phyloP scores from a whole-genome alignment of 306 rosid genomes.

The Prunus davidiana region DNA sequence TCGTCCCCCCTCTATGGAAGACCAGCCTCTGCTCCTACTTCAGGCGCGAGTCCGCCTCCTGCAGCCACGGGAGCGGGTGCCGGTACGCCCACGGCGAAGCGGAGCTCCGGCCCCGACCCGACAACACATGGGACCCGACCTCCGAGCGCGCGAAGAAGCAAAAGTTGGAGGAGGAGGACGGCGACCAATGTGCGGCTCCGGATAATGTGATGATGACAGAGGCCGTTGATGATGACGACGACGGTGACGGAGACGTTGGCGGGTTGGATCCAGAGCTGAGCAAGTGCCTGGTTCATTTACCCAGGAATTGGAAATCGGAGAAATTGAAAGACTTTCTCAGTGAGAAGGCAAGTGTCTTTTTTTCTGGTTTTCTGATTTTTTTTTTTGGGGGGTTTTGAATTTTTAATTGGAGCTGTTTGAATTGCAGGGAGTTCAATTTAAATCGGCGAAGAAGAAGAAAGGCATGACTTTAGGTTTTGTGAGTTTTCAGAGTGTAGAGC shows the following conservation, averaged over 20 bases:
- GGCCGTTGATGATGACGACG: constrained; percentile 42
- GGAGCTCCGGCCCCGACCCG: constrained; percentile 88
- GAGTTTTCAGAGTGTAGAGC: constrained; percentile 67
- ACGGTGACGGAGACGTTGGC: constrained; percentile 13
- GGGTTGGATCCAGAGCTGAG: constrained; percentile 40
- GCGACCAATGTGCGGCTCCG: constrained; percentile 13
- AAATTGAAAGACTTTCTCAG: constrained; percentile 48
- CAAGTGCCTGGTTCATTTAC: constrained; percentile 83
- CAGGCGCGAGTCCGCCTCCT: constrained; percentile 54
- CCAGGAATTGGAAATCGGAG: constrained; percentile 72
- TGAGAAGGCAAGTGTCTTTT: constrained; percentile 46
- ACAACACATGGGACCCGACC: constrained; percentile 92
- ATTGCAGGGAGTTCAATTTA: constrained; percentile 56
- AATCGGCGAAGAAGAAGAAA: constrained; percentile 80
- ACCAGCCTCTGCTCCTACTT: constrained; percentile 90
- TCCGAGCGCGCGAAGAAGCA: constrained; percentile 81
- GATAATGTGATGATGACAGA: constrained; percentile 77
- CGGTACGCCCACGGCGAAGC: constrained; percentile 80
- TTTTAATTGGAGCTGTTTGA: background rate
- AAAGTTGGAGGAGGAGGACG: constrained; percentile 29
- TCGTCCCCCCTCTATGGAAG: constrained; percentile 63
- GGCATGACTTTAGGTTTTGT: constrained; percentile 78
- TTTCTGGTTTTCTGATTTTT: background rate
- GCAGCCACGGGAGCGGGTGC: constrained; percentile 72
- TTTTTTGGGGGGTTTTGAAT: background rate